A percentile compares a stretch with the other conserved stretches of the same genome.
These are phyloP conservation scores for Fraxinus angustifolia DNA, from an alignment of 305 asterid genomes.

Conservation along the genomic window DNA sequence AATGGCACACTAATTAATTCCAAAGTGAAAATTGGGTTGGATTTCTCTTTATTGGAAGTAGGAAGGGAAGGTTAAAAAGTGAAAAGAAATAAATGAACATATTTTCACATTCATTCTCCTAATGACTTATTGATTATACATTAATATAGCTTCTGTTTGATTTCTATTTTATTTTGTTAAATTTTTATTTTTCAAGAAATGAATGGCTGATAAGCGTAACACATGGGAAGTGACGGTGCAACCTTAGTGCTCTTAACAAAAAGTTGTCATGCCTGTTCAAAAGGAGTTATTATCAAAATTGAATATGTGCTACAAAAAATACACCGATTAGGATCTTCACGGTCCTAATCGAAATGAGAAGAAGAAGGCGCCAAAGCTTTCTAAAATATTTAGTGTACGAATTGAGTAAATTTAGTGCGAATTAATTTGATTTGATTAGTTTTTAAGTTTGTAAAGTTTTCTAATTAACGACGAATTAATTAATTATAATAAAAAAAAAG, in stretches of 20 bases:
- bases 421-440: neutral
- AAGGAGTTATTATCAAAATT: too few relatives aligned
- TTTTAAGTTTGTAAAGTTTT: neutral
- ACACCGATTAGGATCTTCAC: neutral
- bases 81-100: neutral
- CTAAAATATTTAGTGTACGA: neutral
- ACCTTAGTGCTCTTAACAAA: neutral
- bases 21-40: neutral
- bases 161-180: neutral
- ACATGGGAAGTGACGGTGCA: neutral
- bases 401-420: neutral
- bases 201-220: neutral
- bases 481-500: neutral
- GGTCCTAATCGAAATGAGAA: neutral
- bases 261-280: neutral
- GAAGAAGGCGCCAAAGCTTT: neutral
- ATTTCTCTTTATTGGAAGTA: neutral
- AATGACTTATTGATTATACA: neutral
- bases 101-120: neutral
- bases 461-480: neutral
- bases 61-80: neutral
- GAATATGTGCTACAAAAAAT: neutral
- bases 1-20: neutral
- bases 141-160: neutral
- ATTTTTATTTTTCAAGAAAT: neutral